Evolutionary conservation across 208 protist genomes (phyloP), one percentile per base, ranked within the genome.

Genomic region (Histomonas meleagridis): DNA sequence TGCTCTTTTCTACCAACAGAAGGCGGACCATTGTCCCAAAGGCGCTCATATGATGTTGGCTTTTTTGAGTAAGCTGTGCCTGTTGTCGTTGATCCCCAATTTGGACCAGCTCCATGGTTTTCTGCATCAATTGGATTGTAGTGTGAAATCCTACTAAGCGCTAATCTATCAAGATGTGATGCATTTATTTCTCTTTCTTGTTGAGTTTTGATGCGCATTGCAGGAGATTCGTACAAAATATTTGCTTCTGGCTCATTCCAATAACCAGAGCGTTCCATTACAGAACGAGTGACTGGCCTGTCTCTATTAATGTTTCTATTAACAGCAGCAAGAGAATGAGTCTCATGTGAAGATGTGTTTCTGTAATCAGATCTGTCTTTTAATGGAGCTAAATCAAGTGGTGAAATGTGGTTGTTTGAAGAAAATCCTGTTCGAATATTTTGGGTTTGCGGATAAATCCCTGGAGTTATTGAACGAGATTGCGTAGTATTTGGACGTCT

Each of bases 1-100:
- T 40, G 40, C 26, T 86, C 76, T 49, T 55, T 86, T n/a, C 55
- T 86, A n/a, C 76, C 76, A 35, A 86, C 55, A 18, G 55, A n/a
- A 35, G 51, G 18, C 10, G 46, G 4, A 28, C 55, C 46, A 32
- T 40, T 86, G 1, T 35, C 3, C 40, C 40, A 86, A 40, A 40
- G 55, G 23, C 46, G 40, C 26, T 43, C 35, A 21, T 86, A 18
- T n/a, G 51, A 55, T 0, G 76, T 57, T 38, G 51, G 46, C 26
- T 86, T 18, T 26, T 86, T 43, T 38, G n/a, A 5, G 18, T 55
- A 86, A 38, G 76, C 46, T 57, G 23, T 26, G 4, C 35, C 35
- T 32, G 23, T 46, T 55, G 76, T 86, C 16, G 76, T 86, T 38
- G 76, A 86, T 51, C 76, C 76, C 76, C 76, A 86, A 21, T 86